phyloP scores from a whole-genome alignment of 2,329 filamentous ascomycete genomes.

The Penicillium nordicum region DNA sequence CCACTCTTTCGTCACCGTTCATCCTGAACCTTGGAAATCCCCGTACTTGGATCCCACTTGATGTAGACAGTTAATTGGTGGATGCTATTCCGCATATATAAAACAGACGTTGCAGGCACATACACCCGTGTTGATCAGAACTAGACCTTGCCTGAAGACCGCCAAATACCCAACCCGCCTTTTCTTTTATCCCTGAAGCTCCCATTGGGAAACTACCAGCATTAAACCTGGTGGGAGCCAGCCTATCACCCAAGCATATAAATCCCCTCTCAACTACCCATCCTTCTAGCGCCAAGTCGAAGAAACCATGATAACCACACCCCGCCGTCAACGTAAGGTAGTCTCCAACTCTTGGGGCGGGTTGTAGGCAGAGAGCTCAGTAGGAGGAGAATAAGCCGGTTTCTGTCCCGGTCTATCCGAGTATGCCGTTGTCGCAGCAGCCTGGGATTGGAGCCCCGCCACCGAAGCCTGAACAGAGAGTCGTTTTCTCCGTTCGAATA shows the following conservation, averaged over 20 bases:
- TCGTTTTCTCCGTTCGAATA: too few species aligned
- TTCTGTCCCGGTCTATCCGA: background rate
- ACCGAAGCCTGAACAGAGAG: too few species aligned
- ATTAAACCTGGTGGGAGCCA: background rate
- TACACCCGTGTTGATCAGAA: background rate
- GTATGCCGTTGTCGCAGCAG: too few species aligned
- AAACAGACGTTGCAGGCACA: background rate
- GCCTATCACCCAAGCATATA: background rate
- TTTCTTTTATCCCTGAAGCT: background rate
- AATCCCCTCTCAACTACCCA: background rate
- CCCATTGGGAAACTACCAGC: background rate
- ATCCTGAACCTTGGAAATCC: background rate
- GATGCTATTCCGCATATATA: background rate
- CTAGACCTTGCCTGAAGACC: background rate
- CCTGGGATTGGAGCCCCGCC: too few species aligned
- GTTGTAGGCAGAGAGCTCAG: background rate
- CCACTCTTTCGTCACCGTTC: slow-evolving; percentile 8
- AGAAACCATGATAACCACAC: background rate
- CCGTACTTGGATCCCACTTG: background rate
- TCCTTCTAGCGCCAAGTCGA: background rate
- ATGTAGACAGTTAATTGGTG: background rate
- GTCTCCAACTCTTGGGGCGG: background rate
- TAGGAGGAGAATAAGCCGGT: background rate
- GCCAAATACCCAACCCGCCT: background rate
- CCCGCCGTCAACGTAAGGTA: too few species aligned